Base-by-base conservation (phyloP, 1,284 basidiomycete species). In the Sporisorium iseilematis-ciliati region DNA sequence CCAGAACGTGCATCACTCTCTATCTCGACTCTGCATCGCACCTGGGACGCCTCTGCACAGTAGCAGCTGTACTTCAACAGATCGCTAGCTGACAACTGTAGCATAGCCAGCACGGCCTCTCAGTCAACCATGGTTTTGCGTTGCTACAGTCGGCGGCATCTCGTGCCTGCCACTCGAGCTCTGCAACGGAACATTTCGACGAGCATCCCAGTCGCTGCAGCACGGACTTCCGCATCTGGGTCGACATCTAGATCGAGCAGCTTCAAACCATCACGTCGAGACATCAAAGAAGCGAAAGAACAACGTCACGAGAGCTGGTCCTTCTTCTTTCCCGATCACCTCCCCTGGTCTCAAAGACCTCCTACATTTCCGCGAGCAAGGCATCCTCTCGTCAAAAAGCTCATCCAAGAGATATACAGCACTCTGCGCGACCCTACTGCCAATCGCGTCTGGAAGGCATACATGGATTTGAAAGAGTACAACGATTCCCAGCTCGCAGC, bases 311-410 rank as follows among this genome's bases (percentile, higher is more conserved):
- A 59, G 43, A 64, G 60, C 33, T 71, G 67, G 73, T 70, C 67
- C 21, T 77, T 77, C 59, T 77, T 77, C 65, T 72, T 68, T 6
- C 74, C 74, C 3, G 61, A 67, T 35, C 50, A 63, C 21, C 57
- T 71, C n/a, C 33, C 49, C 2, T 72, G 68, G 68, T 14, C 57
- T 4, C 56, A 52, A 23, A 57, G 52, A 33, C 23, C 48, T 31
- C 35, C 41, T 0, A 21, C 52, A 7, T 23, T 51, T 10, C 33
- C 64, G 23, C 67, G 57, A 21, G 59, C 58, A 26, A 71, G 51
- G 42, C 77, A 79, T 50, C 78, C 78, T 11, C 62, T 80, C 2
- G 71, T 80, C 26, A 67, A 65, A 40, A 77, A 74, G 53, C 64
- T 80, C 46, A 56, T 78, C 35, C 41, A 56, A 0, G 72, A 75